A percentile compares a stretch with the other conserved stretches of the same genome.
These are phyloP conservation scores for Pichia cactophila DNA, from an alignment of 1,139 yeast species.

Conservation along the genomic window DNA sequence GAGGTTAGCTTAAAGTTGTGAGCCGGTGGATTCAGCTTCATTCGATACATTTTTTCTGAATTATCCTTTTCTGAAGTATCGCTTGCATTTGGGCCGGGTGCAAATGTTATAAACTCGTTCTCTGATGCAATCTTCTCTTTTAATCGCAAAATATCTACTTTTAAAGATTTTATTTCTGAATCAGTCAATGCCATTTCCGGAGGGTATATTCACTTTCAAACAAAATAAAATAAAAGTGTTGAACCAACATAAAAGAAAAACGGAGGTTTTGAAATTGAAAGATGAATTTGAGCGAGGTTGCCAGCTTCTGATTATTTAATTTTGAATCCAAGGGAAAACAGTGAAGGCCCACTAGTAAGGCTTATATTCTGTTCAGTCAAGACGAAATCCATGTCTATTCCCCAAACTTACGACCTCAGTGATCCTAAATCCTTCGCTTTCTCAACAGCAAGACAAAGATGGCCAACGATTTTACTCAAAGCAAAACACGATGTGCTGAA, in stretches of 20 bases:
- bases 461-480: slow-evolving; percentile 77
- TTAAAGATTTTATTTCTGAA: slow-evolving; percentile 7
- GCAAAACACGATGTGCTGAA: slow-evolving; percentile 51
- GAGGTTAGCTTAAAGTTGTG: slow-evolving; percentile 24
- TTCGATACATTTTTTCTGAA: slow-evolving; percentile 24
- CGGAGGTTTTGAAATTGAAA: too few relatives aligned
- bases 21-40: slow-evolving; percentile 21
- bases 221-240: too few relatives aligned
- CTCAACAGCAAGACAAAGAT: slow-evolving; percentile 69
- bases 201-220: neutral
- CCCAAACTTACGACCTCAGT: slow-evolving; percentile 42
- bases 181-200: slow-evolving; percentile 5
- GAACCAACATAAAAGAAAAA: too few relatives aligned
- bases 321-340: too few relatives aligned
- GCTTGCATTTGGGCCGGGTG: neutral
- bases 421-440: slow-evolving; percentile 76
- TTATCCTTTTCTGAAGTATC: slow-evolving; percentile 20
- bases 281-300: too few relatives aligned
- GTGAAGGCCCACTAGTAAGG: too few relatives aligned
- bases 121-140: slow-evolving; percentile 18
- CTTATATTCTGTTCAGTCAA: neutral
- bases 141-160: slow-evolving; percentile 20
- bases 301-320: too few relatives aligned
- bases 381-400: slow-evolving; percentile 5
- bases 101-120: slow-evolving; percentile 3